A percentile compares a stretch with the other conserved stretches of the same genome.
Evolutionary conservation across 202 grass and related monocot species (phyloP).

Genomic region (Elaeis oleifera): DNA sequence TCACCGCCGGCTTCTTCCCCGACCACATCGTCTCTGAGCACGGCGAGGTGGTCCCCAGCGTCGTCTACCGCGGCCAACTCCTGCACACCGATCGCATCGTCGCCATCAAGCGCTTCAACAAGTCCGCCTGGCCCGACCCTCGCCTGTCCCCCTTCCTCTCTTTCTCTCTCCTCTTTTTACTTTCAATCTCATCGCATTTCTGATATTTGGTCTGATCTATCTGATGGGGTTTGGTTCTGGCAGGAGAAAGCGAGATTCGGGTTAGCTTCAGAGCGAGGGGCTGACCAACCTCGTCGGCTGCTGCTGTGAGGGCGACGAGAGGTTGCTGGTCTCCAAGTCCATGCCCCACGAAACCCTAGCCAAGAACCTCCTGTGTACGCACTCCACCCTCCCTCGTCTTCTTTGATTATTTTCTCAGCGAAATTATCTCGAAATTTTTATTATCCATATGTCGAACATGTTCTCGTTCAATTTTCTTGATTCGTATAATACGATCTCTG

Average conservation of each 20-base stretch:
- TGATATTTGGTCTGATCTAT: too few species aligned
- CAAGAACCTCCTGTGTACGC: slow-evolving; percentile 13
- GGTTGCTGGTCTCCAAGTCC: slow-evolving; percentile 16
- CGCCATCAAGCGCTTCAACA: slow-evolving; percentile 12
- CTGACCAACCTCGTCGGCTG: slow-evolving; percentile 10
- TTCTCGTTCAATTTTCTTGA: too few species aligned
- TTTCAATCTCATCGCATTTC: not conserved
- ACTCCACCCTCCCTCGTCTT: not conserved
- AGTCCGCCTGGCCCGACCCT: slow-evolving; percentile 11
- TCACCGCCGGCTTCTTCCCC: not conserved
- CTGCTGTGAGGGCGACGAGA: slow-evolving; percentile 13
- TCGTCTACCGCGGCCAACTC: slow-evolving; percentile 6
- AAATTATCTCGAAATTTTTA: too few species aligned
- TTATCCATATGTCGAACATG: too few species aligned
- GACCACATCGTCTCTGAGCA: slow-evolving; percentile 10
- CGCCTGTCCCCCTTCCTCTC: not conserved
- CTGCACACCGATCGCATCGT: not conserved
- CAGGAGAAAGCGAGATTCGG: slow-evolving; percentile 5
- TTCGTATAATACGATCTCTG: too few species aligned
- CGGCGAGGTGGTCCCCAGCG: slow-evolving; percentile 7
- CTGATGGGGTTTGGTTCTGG: not conserved
- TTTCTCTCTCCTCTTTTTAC: not conserved
- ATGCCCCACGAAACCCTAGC: slow-evolving; percentile 14
- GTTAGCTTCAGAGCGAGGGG: not conserved
- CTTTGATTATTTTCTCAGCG: too few species aligned